Evolutionary conservation across 441 rosid genomes (phyloP).

Genomic region (Pelargonium cotyledonis): DNA sequence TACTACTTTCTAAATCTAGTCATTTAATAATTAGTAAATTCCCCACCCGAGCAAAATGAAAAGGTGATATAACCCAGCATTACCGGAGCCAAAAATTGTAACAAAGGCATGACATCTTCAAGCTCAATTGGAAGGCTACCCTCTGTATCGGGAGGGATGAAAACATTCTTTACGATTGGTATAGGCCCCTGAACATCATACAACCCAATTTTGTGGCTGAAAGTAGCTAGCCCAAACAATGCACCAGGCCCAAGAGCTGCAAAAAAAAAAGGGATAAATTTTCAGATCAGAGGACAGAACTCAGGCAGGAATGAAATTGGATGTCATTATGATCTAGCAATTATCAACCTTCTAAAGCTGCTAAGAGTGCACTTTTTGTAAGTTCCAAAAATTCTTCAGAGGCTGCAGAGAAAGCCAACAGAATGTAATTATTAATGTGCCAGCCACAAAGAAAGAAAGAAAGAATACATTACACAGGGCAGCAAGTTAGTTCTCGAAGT

Average conservation of each 20-base stretch:
- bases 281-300: slow-evolving; percentile 3
- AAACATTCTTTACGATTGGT: slow-evolving; percentile 79
- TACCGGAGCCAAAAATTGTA: slow-evolving; percentile 91
- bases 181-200: slow-evolving; percentile 97
- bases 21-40: background rate
- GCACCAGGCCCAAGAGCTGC: slow-evolving; percentile 83
- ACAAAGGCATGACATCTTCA: slow-evolving; percentile 88
- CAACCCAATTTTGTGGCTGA: slow-evolving; percentile 86
- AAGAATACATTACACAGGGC: background rate
- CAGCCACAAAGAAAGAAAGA: background rate
- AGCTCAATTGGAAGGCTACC: slow-evolving; percentile 66
- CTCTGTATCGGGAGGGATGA: slow-evolving; percentile 68
- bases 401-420: slow-evolving; percentile 41
- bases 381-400: slow-evolving; percentile 97
- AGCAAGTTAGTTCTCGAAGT: background rate
- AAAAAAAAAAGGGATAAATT: slow-evolving; percentile 1
- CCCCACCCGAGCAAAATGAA: slow-evolving; percentile 3
- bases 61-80: slow-evolving; percentile 7
- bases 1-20: background rate
- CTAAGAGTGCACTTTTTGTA: slow-evolving; percentile 80
- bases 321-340: slow-evolving; percentile 16
- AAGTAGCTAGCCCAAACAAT: slow-evolving; percentile 85
- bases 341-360: slow-evolving; percentile 75
- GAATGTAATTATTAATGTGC: slow-evolving; percentile 1
- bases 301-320: slow-evolving; percentile 11